These are phyloP conservation scores for Trichoderma harzianum DNA, from an alignment of 2,329 filamentous ascomycete species.

Conservation along the genomic window DNA sequence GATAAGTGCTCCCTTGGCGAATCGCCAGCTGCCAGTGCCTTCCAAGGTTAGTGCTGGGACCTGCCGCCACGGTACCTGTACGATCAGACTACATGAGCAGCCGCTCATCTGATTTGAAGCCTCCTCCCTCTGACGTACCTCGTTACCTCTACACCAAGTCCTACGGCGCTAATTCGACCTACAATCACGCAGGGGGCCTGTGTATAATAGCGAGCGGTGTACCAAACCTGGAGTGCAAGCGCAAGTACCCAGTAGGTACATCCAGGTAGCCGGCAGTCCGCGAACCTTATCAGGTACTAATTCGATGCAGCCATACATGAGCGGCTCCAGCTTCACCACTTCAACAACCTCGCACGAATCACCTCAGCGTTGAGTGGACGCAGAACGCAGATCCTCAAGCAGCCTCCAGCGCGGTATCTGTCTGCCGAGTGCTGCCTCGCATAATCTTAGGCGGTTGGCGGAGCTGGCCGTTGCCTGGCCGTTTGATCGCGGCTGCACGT, in stretches of 20 bases:
- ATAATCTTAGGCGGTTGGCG: conserved; percentile 1
- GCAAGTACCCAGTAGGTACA: background rate
- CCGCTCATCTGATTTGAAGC: background rate
- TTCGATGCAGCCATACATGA: conserved; percentile 11
- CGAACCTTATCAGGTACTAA: conserved; percentile 16
- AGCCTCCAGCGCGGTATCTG: background rate
- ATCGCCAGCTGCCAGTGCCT: too few relatives aligned
- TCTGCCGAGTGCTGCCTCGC: conserved; percentile 1
- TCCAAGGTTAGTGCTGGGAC: background rate
- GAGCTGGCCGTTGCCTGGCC: conserved; percentile 11
- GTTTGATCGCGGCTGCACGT: conserved; percentile 6
- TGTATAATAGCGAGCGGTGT: conserved; percentile 5
- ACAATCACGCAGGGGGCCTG: background rate
- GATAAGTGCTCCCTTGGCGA: conserved; percentile 4
- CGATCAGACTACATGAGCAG: background rate
- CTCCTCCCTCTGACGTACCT: background rate
- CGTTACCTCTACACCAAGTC: background rate
- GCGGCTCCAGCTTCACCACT: background rate
- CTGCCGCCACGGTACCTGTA: background rate
- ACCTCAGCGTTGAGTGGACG: background rate
- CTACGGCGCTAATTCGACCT: background rate
- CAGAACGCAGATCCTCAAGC: background rate
- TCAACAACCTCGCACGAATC: background rate
- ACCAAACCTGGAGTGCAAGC: background rate
- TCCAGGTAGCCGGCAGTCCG: background rate